Evolutionary conservation across 805 yeast species (phyloP).

Genomic region (Kluyveromyces aestuarii): DNA sequence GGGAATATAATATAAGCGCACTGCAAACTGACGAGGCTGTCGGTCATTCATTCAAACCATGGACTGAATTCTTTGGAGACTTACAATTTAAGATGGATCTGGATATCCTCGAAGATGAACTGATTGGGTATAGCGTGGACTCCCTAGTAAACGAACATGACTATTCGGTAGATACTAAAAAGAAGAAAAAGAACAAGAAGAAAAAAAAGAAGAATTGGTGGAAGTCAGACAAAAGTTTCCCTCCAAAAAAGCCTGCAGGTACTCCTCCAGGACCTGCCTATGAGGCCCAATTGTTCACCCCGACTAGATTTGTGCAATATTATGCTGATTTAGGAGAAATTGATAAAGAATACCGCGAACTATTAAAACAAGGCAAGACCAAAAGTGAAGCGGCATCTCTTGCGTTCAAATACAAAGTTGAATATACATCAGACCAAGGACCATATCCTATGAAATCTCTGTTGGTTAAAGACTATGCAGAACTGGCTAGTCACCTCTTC

Average conservation of each 20-base stretch:
- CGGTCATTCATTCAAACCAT: slow-evolving; percentile 31
- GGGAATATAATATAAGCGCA: slow-evolving; percentile 75
- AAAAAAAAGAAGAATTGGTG: slow-evolving; percentile 20
- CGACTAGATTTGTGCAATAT: slow-evolving; percentile 64
- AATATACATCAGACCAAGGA: slow-evolving; percentile 59
- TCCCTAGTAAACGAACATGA: neutral
- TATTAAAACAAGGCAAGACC: slow-evolving; percentile 46
- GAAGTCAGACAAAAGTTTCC: slow-evolving; percentile 45
- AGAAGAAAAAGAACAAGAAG: slow-evolving; percentile 11
- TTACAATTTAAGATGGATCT: slow-evolving; percentile 31
- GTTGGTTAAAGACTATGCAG: slow-evolving; percentile 54
- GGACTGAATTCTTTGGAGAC: slow-evolving; percentile 50
- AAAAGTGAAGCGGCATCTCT: slow-evolving; percentile 42
- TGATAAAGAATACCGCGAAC: slow-evolving; percentile 35
- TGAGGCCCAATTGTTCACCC: slow-evolving; percentile 60
- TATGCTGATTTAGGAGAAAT: slow-evolving; percentile 52
- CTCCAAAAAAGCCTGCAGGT: slow-evolving; percentile 50
- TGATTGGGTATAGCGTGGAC: neutral
- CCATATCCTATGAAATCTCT: slow-evolving; percentile 46
- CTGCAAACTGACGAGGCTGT: slow-evolving; percentile 25
- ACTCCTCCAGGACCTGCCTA: slow-evolving; percentile 69
- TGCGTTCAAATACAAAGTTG: slow-evolving; percentile 50
- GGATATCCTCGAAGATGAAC: slow-evolving; percentile 8
- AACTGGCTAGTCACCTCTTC: slow-evolving; percentile 46
- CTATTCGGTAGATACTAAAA: slow-evolving; percentile 3